Conservation (phyloP, 2,329 filamentous ascomycete species). For the Bipolaris bicolor region DNA sequence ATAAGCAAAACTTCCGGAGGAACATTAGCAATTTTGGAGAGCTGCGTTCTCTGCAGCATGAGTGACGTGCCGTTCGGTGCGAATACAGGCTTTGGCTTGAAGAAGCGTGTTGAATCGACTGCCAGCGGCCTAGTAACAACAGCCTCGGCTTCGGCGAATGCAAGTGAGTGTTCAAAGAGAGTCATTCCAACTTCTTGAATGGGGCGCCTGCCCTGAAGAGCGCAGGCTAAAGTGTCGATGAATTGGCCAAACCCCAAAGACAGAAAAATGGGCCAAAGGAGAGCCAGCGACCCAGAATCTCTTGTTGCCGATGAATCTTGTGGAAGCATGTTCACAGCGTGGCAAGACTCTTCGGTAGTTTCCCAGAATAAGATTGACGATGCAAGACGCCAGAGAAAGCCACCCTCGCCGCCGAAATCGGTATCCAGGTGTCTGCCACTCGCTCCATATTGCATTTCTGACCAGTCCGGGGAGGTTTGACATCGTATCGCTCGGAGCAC, state of each 20-base stretch:
- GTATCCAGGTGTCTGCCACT: conserved; percentile 51
- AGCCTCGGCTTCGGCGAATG: conserved; percentile 93
- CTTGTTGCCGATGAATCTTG: conserved; percentile 59
- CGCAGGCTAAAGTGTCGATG: conserved; percentile 84
- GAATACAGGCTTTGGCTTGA: conserved; percentile 45
- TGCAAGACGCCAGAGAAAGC: conserved; percentile 73
- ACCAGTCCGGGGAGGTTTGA: conserved; percentile 69
- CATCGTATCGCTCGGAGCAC: conserved; percentile 88
- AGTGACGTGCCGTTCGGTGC: conserved; percentile 55
- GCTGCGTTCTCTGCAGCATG: conserved; percentile 59
- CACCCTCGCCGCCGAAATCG: conserved; percentile 64
- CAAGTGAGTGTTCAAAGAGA: conserved; percentile 92
- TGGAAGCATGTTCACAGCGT: conserved; percentile 72
- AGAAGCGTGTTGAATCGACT: conserved; percentile 66
- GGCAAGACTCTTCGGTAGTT: conserved; percentile 75
- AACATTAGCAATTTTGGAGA: conserved; percentile 82
- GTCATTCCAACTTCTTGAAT: conserved; percentile 94
- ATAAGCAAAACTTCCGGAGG: conserved; percentile 88
- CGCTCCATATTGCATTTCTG: conserved; percentile 55
- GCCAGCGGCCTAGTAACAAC: conserved; percentile 81
- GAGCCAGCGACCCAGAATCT: conserved; percentile 76
- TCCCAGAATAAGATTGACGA: conserved; percentile 75
- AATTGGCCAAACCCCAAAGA: conserved; percentile 78
- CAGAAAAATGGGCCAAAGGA: conserved; percentile 76
- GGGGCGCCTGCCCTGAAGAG: conserved; percentile 80